Conservation (phyloP, 75 land plant genomes). For the Selaginella moellendorffii region DNA sequence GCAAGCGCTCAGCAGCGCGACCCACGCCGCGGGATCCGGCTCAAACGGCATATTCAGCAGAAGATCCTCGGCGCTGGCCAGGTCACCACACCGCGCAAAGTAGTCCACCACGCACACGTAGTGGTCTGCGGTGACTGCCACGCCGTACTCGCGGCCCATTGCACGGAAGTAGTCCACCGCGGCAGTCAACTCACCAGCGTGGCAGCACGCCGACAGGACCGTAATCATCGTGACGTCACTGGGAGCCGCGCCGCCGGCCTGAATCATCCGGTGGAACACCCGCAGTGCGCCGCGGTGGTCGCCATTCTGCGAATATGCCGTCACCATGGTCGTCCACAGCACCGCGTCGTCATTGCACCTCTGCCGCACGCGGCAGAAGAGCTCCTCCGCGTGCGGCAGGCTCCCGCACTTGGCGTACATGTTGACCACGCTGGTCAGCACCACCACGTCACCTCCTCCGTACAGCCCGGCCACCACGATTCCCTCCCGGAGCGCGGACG, state of each 20-base stretch:
- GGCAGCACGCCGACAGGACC: background rate
- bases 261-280: background rate
- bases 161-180: background rate
- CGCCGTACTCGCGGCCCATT: slow-evolving; percentile 32
- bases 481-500: background rate
- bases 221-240: background rate
- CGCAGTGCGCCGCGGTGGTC: background rate
- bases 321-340: background rate
- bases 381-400: background rate
- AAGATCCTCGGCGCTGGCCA: slow-evolving; percentile 35
- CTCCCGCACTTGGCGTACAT: background rate
- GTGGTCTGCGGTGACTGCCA: slow-evolving; percentile 39
- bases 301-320: background rate
- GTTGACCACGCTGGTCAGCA: background rate
- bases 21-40: slow-evolving; percentile 35
- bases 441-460: background rate
- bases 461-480: background rate
- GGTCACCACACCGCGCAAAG: slow-evolving; percentile 32
- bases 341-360: background rate
- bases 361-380: background rate
- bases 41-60: slow-evolving; percentile 26
- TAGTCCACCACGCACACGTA: slow-evolving; percentile 54
- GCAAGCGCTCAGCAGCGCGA: slow-evolving; percentile 42
- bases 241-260: background rate
- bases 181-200: background rate